Conservation (phyloP, 257 asterid genomes). For the Solanum neorickii region DNA sequence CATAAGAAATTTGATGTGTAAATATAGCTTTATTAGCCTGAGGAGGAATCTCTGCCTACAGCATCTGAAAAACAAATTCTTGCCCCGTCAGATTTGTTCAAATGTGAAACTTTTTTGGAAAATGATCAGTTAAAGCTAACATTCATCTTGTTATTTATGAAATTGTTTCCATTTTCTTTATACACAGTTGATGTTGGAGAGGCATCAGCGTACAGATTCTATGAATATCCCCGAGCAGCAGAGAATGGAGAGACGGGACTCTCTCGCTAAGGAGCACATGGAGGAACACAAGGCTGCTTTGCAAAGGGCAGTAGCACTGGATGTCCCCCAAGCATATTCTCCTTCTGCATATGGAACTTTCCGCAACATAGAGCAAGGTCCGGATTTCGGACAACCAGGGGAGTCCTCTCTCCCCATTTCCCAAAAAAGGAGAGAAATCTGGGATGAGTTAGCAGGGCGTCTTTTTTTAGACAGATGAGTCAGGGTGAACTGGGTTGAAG, state of each 20-base stretch:
- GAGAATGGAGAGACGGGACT: conserved; percentile 64
- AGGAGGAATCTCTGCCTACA: neutral
- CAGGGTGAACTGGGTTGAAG: neutral
- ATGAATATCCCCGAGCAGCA: conserved; percentile 68
- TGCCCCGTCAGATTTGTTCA: neutral
- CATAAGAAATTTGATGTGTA: neutral
- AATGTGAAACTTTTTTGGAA: neutral
- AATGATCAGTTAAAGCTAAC: neutral
- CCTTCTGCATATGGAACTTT: conserved; percentile 80
- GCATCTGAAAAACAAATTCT: neutral
- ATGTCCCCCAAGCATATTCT: conserved; percentile 59
- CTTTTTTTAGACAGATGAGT: conserved; percentile 6
- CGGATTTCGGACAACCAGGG: conserved; percentile 20
- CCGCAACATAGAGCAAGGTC: conserved; percentile 34
- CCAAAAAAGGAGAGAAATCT: conserved; percentile 3
- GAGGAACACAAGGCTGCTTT: conserved; percentile 77
- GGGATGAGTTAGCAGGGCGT: conserved; percentile 14
- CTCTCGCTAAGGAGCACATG: conserved; percentile 62
- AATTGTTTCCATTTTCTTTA: neutral
- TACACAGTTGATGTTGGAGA: conserved; percentile 56
- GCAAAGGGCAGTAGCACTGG: conserved; percentile 68
- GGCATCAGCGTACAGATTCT: conserved; percentile 19
- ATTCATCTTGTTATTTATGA: neutral
- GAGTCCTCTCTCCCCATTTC: conserved; percentile 5
- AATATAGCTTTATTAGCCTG: neutral